Conservation (phyloP, 345 rosid species). For the thale cress (Arabidopsis thaliana) region DNA sequence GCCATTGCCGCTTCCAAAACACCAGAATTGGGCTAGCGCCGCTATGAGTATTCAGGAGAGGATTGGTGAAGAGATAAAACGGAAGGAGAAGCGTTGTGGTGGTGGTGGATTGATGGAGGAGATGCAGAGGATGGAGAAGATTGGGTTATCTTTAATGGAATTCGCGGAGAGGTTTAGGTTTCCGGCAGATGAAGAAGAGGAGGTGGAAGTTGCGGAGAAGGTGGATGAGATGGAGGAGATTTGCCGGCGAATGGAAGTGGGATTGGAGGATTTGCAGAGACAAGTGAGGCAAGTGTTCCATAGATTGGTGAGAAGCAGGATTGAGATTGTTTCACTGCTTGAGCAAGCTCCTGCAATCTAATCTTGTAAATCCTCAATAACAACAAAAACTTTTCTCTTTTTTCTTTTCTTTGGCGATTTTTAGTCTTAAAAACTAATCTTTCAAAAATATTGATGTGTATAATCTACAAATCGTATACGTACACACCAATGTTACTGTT, state of each 20-base stretch:
- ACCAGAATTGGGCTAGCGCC: slow-evolving; percentile 74
- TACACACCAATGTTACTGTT: slow-evolving; percentile 31
- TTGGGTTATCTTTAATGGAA: slow-evolving; percentile 63
- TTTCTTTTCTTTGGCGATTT: background rate
- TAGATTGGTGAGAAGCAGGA: slow-evolving; percentile 80
- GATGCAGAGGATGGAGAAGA: slow-evolving; percentile 79
- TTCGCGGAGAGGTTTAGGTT: slow-evolving; percentile 68
- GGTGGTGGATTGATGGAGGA: slow-evolving; percentile 75
- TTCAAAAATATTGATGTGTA: slow-evolving; percentile 38
- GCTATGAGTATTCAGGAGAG: slow-evolving; percentile 70
- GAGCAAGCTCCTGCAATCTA: slow-evolving; percentile 48
- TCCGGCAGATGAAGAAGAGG: slow-evolving; percentile 64
- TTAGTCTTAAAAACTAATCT: slow-evolving; percentile 17
- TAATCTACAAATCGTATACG: slow-evolving; percentile 34
- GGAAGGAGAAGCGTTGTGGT: slow-evolving; percentile 77
- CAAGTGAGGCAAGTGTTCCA: slow-evolving; percentile 91
- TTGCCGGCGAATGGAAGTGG: slow-evolving; percentile 76
- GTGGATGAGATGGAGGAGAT: slow-evolving; percentile 74
- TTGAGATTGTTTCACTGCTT: slow-evolving; percentile 64
- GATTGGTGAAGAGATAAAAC: slow-evolving; percentile 89
- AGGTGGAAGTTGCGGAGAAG: slow-evolving; percentile 48
- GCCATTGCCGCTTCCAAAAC: slow-evolving; percentile 76
- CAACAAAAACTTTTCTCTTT: background rate
- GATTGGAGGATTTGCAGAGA: slow-evolving; percentile 76
- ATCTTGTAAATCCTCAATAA: slow-evolving; percentile 29